Base-by-base conservation (phyloP, 305 asterid genomes). In the Fraxinus baroniana region DNA sequence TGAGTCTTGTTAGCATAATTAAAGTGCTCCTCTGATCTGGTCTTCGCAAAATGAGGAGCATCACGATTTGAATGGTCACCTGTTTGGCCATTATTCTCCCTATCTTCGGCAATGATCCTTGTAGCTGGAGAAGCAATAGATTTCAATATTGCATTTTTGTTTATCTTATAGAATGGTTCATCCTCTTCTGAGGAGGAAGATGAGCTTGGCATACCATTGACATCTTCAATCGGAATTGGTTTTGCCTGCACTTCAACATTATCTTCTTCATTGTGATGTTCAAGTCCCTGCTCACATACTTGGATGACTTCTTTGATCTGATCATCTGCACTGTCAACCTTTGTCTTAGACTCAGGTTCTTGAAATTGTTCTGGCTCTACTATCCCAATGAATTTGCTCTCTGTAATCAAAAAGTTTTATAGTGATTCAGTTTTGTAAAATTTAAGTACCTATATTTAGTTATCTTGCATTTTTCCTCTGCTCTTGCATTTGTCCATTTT, bases 71-170 rank as follows among this genome's bases (percentile, higher is more conserved):
- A 81, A 7, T 30, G 79, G 37, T 87, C 76, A 2, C 64, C 87
- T 28, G 55, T 64, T 17, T 68, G 83, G 7, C 84, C 83, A 18
- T 39, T 80, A 46, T 75, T 79, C 2, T 85, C 91, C 52, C 39
- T 80, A 41, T 87, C 90, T 39, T 35, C 49, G 13, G 85, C 83
- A 3, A 76, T 75, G 33, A 82, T 90, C 83, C 91, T 86, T 70
- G 89, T 83, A 49, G 87, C 82, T 70, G 89, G 89, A 35, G 94
- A 90, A 17, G 91, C 88, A 13, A 96, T 90, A 6, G 97, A 89
- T 87, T 90, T 94, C 41, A 94, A 81, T 77, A 96, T 89, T 7
- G 94, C 94, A 73, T 90, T 95, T 86, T 89, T 91, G 85, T 93
- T 92, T 52, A 92, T 87, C 84, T 87, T 91, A 82, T 44, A 79